Evolutionary conservation across 2,329 filamentous ascomycete species (phyloP).

Genomic region (Trichoderma gracile): DNA sequence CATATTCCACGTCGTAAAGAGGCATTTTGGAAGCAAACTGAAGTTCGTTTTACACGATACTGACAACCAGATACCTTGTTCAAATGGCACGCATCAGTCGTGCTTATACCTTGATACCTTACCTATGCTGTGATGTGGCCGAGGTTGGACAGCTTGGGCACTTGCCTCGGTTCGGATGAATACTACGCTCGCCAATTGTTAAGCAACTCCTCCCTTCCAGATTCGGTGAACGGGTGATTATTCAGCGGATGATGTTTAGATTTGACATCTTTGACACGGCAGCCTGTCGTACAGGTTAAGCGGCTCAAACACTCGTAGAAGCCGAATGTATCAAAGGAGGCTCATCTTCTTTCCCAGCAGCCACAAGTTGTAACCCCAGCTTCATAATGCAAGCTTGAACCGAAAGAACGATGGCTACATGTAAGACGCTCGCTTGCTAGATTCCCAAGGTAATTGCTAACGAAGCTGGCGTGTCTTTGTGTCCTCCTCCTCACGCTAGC

Average conservation of each 20-base stretch:
- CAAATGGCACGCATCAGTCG: neutral
- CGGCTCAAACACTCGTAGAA: too few species aligned
- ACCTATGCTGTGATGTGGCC: neutral
- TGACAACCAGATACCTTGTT: neutral
- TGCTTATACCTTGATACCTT: neutral
- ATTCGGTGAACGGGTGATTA: neutral
- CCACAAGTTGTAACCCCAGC: too few species aligned
- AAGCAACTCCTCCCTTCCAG: neutral
- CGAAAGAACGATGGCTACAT: too few species aligned
- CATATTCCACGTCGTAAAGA: conserved; percentile 21
- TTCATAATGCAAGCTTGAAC: too few species aligned
- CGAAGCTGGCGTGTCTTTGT: too few species aligned
- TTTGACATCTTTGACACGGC: too few species aligned
- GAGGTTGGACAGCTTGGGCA: neutral
- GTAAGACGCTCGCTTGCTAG: too few species aligned
- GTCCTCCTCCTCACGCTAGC: neutral
- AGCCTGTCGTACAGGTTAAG: too few species aligned
- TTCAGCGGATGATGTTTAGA: too few species aligned
- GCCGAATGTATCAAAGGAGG: too few species aligned
- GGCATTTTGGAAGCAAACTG: neutral
- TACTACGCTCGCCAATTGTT: neutral
- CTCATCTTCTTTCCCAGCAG: too few species aligned
- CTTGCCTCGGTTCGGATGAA: neutral
- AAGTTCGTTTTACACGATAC: neutral
- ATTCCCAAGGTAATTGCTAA: too few species aligned